phyloP scores from a whole-genome alignment of 164 flowering plant genomes.

The Amborella trichopoda region DNA sequence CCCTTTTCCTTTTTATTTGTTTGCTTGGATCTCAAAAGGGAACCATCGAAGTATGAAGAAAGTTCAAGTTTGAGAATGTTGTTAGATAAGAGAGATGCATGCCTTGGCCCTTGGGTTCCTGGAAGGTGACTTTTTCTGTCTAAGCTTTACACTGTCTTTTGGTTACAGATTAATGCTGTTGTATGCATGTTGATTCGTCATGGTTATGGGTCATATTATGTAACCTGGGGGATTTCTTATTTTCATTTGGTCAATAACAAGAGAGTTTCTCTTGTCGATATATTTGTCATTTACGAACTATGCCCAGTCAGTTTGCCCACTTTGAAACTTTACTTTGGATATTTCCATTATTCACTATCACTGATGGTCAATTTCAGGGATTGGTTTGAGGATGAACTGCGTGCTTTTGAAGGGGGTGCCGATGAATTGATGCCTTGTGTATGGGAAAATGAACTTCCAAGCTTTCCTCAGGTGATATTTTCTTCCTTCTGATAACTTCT shows the following conservation, averaged over 20 bases:
- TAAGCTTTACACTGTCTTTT: no score
- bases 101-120: conserved; percentile 96
- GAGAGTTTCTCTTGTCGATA: no score
- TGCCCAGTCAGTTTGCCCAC: no score
- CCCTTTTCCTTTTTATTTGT: not conserved
- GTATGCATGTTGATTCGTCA: no score
- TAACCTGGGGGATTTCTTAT: no score
- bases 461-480: conserved; percentile 77
- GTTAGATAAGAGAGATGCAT: conserved; percentile 93
- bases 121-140: conserved; percentile 52
- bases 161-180: no score
- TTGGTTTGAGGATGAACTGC: conserved; percentile 98
- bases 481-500: conserved; percentile 1
- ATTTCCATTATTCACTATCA: no score
- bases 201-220: no score
- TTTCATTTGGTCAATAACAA: no score
- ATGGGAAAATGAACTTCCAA: conserved; percentile 73
- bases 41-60: conserved; percentile 68
- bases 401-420: conserved; percentile 92
- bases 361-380: no score
- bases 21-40: conserved; percentile 51
- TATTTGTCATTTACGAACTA: no score
- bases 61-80: conserved; percentile 79
- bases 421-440: conserved; percentile 84
- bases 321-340: no score